phyloP scores from a whole-genome alignment of 441 rosid species.

The Gossypium laxum region DNA sequence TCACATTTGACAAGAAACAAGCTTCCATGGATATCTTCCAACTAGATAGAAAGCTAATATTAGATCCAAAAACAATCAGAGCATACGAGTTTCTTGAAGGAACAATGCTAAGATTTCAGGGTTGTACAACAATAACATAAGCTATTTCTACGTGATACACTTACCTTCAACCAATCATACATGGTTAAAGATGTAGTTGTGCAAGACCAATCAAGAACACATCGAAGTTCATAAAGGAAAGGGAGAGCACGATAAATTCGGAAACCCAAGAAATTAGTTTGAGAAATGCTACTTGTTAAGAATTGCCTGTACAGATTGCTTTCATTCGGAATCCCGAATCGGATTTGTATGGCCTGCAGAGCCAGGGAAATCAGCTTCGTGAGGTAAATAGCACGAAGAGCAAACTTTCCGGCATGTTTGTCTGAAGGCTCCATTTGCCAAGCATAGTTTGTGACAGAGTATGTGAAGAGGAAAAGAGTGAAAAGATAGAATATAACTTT shows the following conservation, averaged over 20 bases:
- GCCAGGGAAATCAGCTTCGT: slow-evolving; percentile 57
- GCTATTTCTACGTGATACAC: background rate
- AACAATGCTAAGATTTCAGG: slow-evolving; percentile 8
- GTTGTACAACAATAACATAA: background rate
- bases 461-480: slow-evolving; percentile 58
- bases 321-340: slow-evolving; percentile 58
- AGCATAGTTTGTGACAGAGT: slow-evolving; percentile 44
- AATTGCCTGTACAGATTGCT: slow-evolving; percentile 65
- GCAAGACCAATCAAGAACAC: slow-evolving; percentile 79
- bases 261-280: slow-evolving; percentile 53
- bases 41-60: slow-evolving; percentile 29
- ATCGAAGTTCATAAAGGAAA: slow-evolving; percentile 63
- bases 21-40: slow-evolving; percentile 73
- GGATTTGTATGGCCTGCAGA: slow-evolving; percentile 60
- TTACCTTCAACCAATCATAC: slow-evolving; percentile 82
- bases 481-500: slow-evolving; percentile 56
- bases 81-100: background rate
- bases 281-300: slow-evolving; percentile 52
- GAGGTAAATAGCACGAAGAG: slow-evolving; percentile 57
- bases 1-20: slow-evolving; percentile 72
- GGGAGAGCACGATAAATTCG: slow-evolving; percentile 71
- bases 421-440: slow-evolving; percentile 46
- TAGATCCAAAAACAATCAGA: slow-evolving; percentile 19
- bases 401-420: slow-evolving; percentile 39
- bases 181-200: slow-evolving; percentile 70